Percentiles rank a stretch among this genome's conserved stretches.
phyloP scores from a whole-genome alignment of 1,284 basidiomycete species.

The Stereum hirsutum region DNA sequence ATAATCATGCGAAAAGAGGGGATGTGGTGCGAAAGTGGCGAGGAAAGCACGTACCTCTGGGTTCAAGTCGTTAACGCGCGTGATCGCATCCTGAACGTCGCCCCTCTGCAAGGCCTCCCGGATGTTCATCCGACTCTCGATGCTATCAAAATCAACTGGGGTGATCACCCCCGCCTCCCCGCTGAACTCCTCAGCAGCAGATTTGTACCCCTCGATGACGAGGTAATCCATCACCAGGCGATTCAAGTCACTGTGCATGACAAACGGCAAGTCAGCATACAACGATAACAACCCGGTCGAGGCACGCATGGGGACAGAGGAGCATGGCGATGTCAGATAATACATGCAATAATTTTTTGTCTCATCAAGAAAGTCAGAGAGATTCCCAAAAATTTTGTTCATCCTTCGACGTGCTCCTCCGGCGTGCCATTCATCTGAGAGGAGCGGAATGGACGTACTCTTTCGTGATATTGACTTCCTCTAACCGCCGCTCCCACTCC shows the following conservation, averaged over 20 bases:
- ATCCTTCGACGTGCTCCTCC: conserved; percentile 30
- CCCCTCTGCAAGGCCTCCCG: conserved; percentile 91
- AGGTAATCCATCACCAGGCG: conserved; percentile 97
- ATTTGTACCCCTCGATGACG: conserved; percentile 95
- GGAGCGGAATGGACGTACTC: conserved; percentile 51
- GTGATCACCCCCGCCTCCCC: conserved; percentile 76
- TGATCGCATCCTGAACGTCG: conserved; percentile 91
- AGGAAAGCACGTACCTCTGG: conserved; percentile 72
- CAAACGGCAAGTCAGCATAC: conserved; percentile 27
- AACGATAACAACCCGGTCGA: conserved; percentile 20
- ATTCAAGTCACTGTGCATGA: conserved; percentile 75
- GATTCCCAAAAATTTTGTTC: conserved; percentile 78
- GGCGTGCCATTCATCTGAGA: conserved; percentile 4
- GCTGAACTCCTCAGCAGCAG: conserved; percentile 91
- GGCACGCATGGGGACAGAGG: conserved; percentile 9
- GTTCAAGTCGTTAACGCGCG: conserved; percentile 89
- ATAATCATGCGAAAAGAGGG: conserved; percentile 57
- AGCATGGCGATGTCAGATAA: conserved; percentile 52
- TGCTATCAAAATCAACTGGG: conserved; percentile 82
- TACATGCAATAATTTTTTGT: conserved; percentile 57
- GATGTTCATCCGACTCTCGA: conserved; percentile 91
- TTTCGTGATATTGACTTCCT: conserved; percentile 70
- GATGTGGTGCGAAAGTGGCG: neutral
- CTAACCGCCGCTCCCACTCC: conserved; percentile 69
- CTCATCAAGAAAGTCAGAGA: conserved; percentile 73